Evolutionary conservation across 352 stramenopile species (phyloP).

Genomic region (Phytophthora tentaculata): DNA sequence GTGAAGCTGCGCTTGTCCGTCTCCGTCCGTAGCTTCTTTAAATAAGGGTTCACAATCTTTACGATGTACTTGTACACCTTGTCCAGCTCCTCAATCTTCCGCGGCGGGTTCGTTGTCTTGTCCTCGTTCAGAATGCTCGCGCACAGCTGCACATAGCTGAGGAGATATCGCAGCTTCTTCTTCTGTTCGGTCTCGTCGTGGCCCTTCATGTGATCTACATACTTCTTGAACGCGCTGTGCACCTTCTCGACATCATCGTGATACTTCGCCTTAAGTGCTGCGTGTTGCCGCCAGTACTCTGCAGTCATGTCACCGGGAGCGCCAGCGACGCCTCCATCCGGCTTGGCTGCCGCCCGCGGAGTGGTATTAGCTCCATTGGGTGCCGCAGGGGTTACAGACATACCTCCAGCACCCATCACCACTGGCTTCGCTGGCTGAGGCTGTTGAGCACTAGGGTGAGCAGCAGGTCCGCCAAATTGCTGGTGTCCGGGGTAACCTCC

Average conservation of each 20-base stretch:
- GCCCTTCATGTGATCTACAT: conserved; percentile 89
- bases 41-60: conserved; percentile 87
- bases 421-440: too few relatives aligned
- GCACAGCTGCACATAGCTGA: conserved; percentile 87
- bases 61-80: conserved; percentile 92
- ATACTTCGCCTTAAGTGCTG: conserved; percentile 78
- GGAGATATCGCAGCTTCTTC: conserved; percentile 85
- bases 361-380: too few relatives aligned
- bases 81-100: conserved; percentile 83
- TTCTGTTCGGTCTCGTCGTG: conserved; percentile 90
- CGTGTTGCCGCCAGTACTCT: conserved; percentile 85
- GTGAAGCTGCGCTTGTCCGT: conserved; percentile 73
- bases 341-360: too few relatives aligned
- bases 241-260: conserved; percentile 85
- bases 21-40: conserved; percentile 88
- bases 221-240: conserved; percentile 89
- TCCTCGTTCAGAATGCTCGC: conserved; percentile 81
- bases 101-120: conserved; percentile 67
- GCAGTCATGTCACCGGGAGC: conserved; percentile 9
- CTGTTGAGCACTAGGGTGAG: conserved; percentile 11
- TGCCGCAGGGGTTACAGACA: too few relatives aligned
- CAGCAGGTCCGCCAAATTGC: conserved; percentile 37
- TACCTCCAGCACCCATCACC: too few relatives aligned
- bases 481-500: conserved; percentile 49
- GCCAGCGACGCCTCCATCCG: too few relatives aligned